phyloP scores from a whole-genome alignment of 176 grass and related monocot species.

The Aegilops bicornis region DNA sequence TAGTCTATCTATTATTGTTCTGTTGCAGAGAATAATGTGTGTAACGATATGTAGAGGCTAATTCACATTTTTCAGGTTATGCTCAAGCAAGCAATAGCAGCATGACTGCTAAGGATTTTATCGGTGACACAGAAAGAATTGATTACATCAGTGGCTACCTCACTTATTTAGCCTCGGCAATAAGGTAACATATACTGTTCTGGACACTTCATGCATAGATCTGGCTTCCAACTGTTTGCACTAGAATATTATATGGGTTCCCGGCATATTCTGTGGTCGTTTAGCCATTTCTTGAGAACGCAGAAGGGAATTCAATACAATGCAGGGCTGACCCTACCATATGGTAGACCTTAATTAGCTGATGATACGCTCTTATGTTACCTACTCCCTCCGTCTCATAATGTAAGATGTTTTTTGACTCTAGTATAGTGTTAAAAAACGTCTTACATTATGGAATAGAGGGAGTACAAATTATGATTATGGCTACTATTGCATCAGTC shows the following conservation, averaged over 20 bases:
- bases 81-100: conserved; percentile 40
- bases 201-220: not conserved
- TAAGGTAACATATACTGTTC: conserved; percentile 39
- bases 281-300: not conserved
- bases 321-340: not conserved
- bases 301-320: not conserved
- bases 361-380: too few species aligned
- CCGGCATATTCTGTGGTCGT: not conserved
- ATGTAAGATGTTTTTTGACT: too few species aligned
- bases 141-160: conserved; percentile 54
- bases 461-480: not conserved
- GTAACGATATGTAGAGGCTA: not conserved
- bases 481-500: not conserved
- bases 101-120: conserved; percentile 39
- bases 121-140: conserved; percentile 41
- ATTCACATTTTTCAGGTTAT: conserved; percentile 44
- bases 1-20: not conserved
- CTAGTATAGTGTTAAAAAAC: too few species aligned
- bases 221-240: not conserved
- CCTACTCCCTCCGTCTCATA: too few species aligned
- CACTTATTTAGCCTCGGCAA: conserved; percentile 46
- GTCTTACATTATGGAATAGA: too few species aligned
- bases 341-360: not conserved
- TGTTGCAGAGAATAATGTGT: not conserved
- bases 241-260: not conserved